Base-by-base conservation (phyloP, 805 yeast species). In the Saturnispora saitoi region DNA sequence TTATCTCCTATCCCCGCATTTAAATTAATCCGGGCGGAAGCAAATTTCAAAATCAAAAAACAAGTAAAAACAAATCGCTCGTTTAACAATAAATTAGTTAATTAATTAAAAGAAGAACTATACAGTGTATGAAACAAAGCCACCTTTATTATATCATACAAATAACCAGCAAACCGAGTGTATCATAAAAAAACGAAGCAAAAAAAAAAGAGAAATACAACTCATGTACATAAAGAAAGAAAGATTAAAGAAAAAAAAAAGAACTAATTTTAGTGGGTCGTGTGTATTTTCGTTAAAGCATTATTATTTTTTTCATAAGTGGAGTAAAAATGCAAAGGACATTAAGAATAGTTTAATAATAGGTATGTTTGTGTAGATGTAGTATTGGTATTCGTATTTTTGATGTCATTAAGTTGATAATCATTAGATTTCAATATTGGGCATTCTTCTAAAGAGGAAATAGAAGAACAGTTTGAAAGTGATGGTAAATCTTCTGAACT, bases 381-480 rank as follows among this genome's bases (percentile, higher is more conserved):
- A 20, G 38, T 34, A 31, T 31, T 31, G 12, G 32, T 31, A 15
- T 34, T 34, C 22, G 38, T 34, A 34, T 34, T 34, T 15, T 34
- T 34, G 38, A 34, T 15, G 17, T 34, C 38, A 17, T 34, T 9
- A 7, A 34, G 14, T 12, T 34, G 38, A 37, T 22, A 37, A 22
- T 37, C 41, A 24, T 24, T 22, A 24, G 29, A n/a, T 14, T 37
- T 29, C 19, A 42, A 3, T n/a, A 32, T 12, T 32, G 42, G 42
- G n/a, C 24, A 24, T n/a, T 45, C 48, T 10, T 45, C 48, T 17
- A 45, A 4, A 9, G 48, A 45, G 12, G 48, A 45, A 11, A 30
- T 11, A 7, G 43, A 38, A 22, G 48, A 45, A 19, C 43, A 45
- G 32, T 37, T 37, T 11, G 43, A 45, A 17, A 45, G 38, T n/a